Evolutionary conservation across 208 protist species (phyloP), one percentile per base, ranked within the genome.

Genomic region (Trypanosoma mega): DNA sequence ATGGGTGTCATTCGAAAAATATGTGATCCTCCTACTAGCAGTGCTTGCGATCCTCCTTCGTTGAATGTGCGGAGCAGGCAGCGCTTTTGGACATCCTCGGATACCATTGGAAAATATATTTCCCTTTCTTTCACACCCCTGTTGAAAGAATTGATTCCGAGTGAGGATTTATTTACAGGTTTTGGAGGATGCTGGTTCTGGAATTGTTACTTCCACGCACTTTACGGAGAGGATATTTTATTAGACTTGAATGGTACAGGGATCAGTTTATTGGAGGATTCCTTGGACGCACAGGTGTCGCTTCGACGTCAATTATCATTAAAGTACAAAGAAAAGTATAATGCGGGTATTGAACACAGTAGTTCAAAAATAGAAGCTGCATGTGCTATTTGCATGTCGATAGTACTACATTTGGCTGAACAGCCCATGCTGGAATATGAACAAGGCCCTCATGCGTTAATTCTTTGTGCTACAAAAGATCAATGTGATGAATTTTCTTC

Each of bases 151-250:
- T 37, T 66, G 20, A 63, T 87, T 39, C 80, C 76, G 21, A 54
- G 52, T 24, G 26, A 24, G 41, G 49, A 51, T 60, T 14, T 16
- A 27, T 21, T 12, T 16, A 53, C 64, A 30, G 37, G 66, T 6
- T 76, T 77, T 50, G 81, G 80, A 18, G 80, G 80, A 2, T 50
- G 63, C 33, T 92, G 85, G 85, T 89, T 89, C 63, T 92, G 85
- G 85, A 79, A 81, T 60, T 62, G 56, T 8, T 89, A 87, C 46
- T 76, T 81, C 16, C 76, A 86, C 47, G 72, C 58, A n/a, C 50
- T 92, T 6, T 75, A 73, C 24, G 78, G 85, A 6, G 78, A 86
- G 29, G 72, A 88, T 49, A 63, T 89, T 3, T 48, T 83, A 24
- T 33, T 81, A 7, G 34, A 79, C 27, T 47, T 92, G 16, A 59